Evolutionary conservation across 495 filamentous ascomycete genomes (phyloP).

Genomic region (Hypomontagnella monticulosa): DNA sequence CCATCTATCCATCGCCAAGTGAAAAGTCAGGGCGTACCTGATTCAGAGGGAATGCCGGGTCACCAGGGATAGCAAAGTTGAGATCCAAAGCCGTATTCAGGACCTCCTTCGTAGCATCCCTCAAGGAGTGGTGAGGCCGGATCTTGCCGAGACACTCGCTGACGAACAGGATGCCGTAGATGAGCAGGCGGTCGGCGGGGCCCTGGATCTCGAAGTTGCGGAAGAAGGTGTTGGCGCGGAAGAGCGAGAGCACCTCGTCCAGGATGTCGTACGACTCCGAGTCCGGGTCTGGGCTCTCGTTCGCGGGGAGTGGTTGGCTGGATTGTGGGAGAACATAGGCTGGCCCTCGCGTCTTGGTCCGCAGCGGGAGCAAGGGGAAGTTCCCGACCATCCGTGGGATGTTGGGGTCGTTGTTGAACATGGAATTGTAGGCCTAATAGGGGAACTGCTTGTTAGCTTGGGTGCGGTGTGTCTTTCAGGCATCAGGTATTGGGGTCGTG

Average conservation of each 20-base stretch:
- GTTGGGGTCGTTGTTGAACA: slow-evolving; percentile 82
- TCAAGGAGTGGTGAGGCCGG: slow-evolving; percentile 65
- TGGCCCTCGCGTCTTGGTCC: slow-evolving; percentile 90
- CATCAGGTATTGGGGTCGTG: not conserved
- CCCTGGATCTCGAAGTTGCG: slow-evolving; percentile 99
- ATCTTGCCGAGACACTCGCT: slow-evolving; percentile 89
- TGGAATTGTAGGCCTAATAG: slow-evolving; percentile 85
- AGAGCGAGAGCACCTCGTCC: slow-evolving; percentile 90
- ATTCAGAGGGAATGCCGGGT: slow-evolving; percentile 91
- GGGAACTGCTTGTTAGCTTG: slow-evolving; percentile 13
- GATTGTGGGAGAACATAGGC: slow-evolving; percentile 77
- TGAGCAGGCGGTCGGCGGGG: slow-evolving; percentile 90
- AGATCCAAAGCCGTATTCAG: slow-evolving; percentile 75
- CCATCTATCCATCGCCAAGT: not conserved
- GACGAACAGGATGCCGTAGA: slow-evolving; percentile 96
- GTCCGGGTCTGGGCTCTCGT: slow-evolving; percentile 79
- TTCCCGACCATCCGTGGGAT: slow-evolving; percentile 71
- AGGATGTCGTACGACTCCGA: slow-evolving; percentile 92
- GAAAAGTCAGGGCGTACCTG: slow-evolving; percentile 61
- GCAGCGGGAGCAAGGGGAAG: slow-evolving; percentile 92
- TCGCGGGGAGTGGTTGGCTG: slow-evolving; percentile 71
- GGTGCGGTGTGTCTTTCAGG: not conserved
- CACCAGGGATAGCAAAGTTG: slow-evolving; percentile 94
- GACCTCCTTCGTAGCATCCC: slow-evolving; percentile 65
- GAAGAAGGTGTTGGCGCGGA: slow-evolving; percentile 98